phyloP scores from a whole-genome alignment of 2,329 filamentous ascomycete genomes.

The Cladosporium halotolerans region DNA sequence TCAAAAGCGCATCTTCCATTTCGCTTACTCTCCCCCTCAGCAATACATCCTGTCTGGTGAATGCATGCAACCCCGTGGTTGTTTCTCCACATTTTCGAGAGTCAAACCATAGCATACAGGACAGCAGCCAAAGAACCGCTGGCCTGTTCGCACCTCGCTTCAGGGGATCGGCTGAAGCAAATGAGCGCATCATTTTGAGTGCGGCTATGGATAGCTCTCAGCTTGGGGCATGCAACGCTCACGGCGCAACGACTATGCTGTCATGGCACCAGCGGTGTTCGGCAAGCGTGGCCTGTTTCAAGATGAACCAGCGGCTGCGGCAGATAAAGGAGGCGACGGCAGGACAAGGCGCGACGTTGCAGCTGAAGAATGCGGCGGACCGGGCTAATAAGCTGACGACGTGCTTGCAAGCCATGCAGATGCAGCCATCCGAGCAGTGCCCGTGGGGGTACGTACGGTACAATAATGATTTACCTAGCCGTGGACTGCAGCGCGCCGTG shows the following conservation, averaged over 20 bases:
- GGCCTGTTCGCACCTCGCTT: not conserved
- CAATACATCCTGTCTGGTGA: no score
- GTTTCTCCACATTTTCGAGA: no score
- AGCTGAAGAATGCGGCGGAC: constrained; percentile 1
- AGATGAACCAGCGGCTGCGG: constrained; percentile 2
- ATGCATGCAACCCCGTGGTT: no score
- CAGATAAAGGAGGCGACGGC: constrained; percentile 3
- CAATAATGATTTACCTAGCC: no score
- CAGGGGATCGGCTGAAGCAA: not conserved
- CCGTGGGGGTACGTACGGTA: no score
- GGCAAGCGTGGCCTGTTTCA: not conserved
- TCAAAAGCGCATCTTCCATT: no score
- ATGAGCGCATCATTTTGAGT: not conserved
- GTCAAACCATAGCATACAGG: no score
- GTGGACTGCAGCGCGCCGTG: no score
- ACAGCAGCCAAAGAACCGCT: not conserved
- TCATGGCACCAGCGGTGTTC: not conserved
- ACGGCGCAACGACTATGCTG: not conserved
- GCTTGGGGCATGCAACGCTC: not conserved
- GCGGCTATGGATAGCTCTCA: not conserved
- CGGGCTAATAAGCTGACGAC: no score
- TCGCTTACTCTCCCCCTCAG: no score
- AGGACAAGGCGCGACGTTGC: constrained; percentile 1
- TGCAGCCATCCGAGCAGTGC: not conserved
- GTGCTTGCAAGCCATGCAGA: not conserved